Evolutionary conservation across 768 basidiomycete species (phyloP), one percentile per base, ranked within the genome.

Genomic region (Panaeolus papilionaceus): DNA sequence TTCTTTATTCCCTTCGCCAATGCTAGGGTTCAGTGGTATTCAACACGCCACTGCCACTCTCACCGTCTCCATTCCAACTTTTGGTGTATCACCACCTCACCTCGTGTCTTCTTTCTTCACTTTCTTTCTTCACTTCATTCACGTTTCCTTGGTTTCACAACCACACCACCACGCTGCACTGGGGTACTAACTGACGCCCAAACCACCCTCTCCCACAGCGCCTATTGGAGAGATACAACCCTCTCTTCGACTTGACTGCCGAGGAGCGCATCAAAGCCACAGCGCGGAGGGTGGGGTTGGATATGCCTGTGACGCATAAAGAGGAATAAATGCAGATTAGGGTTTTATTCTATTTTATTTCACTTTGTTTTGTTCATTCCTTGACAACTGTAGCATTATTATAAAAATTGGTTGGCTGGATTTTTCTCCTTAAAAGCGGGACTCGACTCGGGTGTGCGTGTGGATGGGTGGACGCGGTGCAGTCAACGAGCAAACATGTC

Each of bases 221-320:
- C 23, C 81, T 98, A 61, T 78, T 98, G 68, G 92, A 94, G 64
- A 84, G 94, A 64, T 98, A 98, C 80, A 97, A 96, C 76, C 95
- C 96, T 0, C 80, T 92, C 18, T 78, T 90, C 47, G 92, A 95
- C 73, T 83, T 96, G 69, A 91, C 94, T 0, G 80, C 85, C 5
- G 89, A 94, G 71, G 94, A 97, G 75, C 82, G 92, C 71, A 85
- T 97, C 68, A 84, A 89, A 72, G 93, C 93, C 1, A 96, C 96
- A 0, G 95, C 95, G 3, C 85, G 89, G 51, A 82, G 95, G 69
- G 96, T 98, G 40, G 96, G 96, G 4, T 79, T 98, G 64, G 85
- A 97, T 73, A 90, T 96, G 85, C 95, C 95, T 10, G 73, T 86
- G 58, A 77, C 80, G 38, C 80, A 23, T 64, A 54, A 40, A 63